Base-by-base conservation (phyloP, 2,329 filamentous ascomycete genomes). In the Paecilomyces formosus region DNA sequence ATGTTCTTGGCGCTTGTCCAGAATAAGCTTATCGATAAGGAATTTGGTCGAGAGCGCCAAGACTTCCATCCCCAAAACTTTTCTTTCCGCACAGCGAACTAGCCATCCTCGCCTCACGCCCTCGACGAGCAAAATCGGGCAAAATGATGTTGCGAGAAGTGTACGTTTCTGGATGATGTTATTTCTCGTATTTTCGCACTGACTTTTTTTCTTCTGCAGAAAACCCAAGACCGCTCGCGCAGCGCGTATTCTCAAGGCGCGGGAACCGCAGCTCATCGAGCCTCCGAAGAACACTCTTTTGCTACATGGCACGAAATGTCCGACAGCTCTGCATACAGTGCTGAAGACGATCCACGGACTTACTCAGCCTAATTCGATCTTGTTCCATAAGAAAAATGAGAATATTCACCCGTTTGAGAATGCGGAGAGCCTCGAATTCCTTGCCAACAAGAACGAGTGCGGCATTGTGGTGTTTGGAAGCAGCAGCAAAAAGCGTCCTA, bases 381-480 rank as follows among this genome's bases (percentile, higher is more conserved):
- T 92, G 66, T 96, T 99, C 79, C 90, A 86, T 76, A 99, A 97
- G 84, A 97, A 97, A 81, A 99, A 99, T 76, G 82, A 86, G 61
- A 77, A 77, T 66, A 88, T 96, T 68, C 92, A 94, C 75, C 94
- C 94, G 1, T 99, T 99, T 75, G 93, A 97, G 75, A 92, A 95
- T 73, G 79, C 89, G 63, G 81, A 88, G 28, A 93, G 89, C 56
- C 84, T 97, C 65, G 91, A 97, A 77, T 99, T 99, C 80, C 92
- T 99, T 80, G 88, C 88, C 62, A 87, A 92, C 72, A 99, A 97
- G 81, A 99, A 99, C 78, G 94, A 99, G 74, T 87, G 90, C 69
- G 89, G 87, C 53, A 80, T 97, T 54, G 82, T 97, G 64, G 83
- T 94, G 64, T 96, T 96, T 68, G 92, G 88, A 56, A 87, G 85